Conservation (phyloP, 2,329 filamentous ascomycete genomes). For the Ceratocystis papillata region DNA sequence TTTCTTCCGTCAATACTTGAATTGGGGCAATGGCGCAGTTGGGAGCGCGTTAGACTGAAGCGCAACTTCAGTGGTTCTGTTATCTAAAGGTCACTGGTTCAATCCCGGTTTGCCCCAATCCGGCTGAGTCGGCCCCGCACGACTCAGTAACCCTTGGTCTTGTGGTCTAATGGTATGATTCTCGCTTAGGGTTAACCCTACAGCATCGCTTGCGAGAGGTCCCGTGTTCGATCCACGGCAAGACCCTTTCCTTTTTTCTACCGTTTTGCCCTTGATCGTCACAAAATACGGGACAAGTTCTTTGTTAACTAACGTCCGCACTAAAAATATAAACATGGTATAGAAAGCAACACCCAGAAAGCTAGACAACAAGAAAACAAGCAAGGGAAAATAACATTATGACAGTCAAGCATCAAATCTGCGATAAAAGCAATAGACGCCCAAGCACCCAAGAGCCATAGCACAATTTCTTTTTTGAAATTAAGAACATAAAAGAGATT, state of each 20-base stretch:
- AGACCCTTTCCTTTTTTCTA: conserved; percentile 19
- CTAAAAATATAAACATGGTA: background rate
- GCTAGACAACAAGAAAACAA: background rate
- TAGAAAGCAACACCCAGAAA: background rate
- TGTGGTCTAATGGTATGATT: conserved; percentile 60
- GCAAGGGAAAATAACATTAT: background rate
- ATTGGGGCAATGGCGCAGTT: conserved; percentile 17
- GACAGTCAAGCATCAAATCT: background rate
- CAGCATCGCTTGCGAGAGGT: conserved; percentile 27
- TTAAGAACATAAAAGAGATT: conserved; percentile 27
- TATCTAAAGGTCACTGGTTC: conserved; percentile 20
- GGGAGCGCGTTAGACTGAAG: conserved; percentile 14
- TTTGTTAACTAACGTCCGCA: background rate
- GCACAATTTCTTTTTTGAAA: conserved; percentile 2
- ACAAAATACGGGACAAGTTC: background rate
- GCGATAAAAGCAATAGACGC: background rate
- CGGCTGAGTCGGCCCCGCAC: background rate
- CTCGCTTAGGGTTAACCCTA: conserved; percentile 51
- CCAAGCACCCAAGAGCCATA: background rate
- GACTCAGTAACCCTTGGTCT: conserved; percentile 33
- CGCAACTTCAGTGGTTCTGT: conserved; percentile 18
- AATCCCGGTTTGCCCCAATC: conserved; percentile 19
- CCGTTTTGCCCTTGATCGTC: background rate
- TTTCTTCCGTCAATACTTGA: too few species aligned
- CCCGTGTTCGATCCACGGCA: conserved; percentile 28